These are phyloP conservation scores for Kodamaea ohmeri DNA, from an alignment of 1,139 yeast species.

Conservation along the genomic window DNA sequence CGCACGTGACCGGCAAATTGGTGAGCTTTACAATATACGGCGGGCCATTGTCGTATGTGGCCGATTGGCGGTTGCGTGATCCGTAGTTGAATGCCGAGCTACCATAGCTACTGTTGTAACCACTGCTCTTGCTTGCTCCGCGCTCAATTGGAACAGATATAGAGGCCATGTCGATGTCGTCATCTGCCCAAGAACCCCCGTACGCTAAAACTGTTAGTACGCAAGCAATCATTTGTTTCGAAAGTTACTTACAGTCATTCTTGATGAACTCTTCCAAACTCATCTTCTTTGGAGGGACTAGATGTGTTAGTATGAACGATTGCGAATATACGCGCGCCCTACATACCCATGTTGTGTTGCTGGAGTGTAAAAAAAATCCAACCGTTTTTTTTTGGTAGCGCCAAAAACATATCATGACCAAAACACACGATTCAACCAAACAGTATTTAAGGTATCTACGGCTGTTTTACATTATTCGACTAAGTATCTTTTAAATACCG, in stretches of 20 bases:
- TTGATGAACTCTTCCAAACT: constrained; percentile 51
- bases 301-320: constrained; percentile 13
- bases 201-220: constrained; percentile 16
- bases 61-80: constrained; percentile 9
- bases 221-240: constrained; percentile 6
- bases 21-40: constrained; percentile 58
- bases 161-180: constrained; percentile 66
- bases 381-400: constrained; percentile 8
- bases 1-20: constrained; percentile 45
- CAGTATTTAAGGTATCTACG: no score
- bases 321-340: constrained; percentile 1
- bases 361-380: constrained; percentile 8
- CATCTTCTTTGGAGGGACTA: constrained; percentile 42
- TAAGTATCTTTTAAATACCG: no score
- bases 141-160: constrained; percentile 52
- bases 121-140: constrained; percentile 13
- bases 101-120: constrained; percentile 12
- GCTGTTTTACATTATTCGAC: no score
- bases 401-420: neutral
- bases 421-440: no score
- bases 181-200: constrained; percentile 78
- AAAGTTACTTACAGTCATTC: constrained; percentile 46
- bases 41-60: constrained; percentile 35
- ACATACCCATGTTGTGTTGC: constrained; percentile 12
- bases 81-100: constrained; percentile 11